Evolutionary conservation across 2,329 filamentous ascomycete genomes (phyloP), one percentile per base, ranked within the genome.

Genomic region (Alternaria ethzedia): DNA sequence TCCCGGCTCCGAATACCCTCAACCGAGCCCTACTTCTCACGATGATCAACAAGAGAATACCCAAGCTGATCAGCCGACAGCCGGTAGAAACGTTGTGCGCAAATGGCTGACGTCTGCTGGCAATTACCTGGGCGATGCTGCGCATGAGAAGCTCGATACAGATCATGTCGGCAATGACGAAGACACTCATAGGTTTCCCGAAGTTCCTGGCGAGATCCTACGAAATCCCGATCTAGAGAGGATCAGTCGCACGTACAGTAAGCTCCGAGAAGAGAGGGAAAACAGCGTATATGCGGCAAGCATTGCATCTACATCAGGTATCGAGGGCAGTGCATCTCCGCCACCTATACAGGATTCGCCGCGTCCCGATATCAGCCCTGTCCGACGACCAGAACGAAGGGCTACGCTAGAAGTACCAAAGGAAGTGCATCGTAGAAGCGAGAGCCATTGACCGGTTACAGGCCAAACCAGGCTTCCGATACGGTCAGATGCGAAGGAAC

Each of bases 161-260:
- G 81, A 84, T 28, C 82, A 82, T 0, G 82, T 82, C 2, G 88
- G 87, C 68, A 82, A 81, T 51, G 76, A 75, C 5, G 82, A 84
- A 17, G 78, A 78, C 46, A 83, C 84, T 4, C 72, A 76, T n/a
- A 79, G 82, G n/a, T 90, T 84, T 51, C 88, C 88, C 0, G 82
- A 85, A 57, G 79, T 87, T 0, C 88, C 88, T 0, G 88, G 86
- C 3, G 87, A 89, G 66, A 69, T 64, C 2, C 63, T 76, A 3
- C 81, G 85, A 28, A 87, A 87, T 50, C 71, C 67, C 1, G 68
- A 73, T 1, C 70, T 87, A 1, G 55, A 64, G 17, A 67, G 77
- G 4, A 82, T 84, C 25, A 80, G 77, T 49, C 75, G 80, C 28
- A 69, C 72, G 5, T 87, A 83, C 60, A 83, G 82, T 43, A 72